These are phyloP conservation scores for Quercus variabilis DNA, from an alignment of 306 rosid genomes.

Conservation along the genomic window DNA sequence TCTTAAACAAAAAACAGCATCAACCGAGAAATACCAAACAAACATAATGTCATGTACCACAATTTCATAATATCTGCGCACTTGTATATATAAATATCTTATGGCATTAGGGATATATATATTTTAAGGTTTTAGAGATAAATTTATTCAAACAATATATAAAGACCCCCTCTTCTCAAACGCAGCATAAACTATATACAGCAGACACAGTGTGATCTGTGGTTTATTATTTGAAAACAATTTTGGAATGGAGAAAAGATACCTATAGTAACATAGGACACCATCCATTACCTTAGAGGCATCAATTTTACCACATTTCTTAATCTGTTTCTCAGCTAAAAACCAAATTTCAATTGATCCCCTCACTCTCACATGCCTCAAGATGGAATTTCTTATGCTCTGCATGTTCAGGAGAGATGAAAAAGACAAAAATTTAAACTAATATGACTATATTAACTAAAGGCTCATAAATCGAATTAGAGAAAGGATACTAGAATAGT, in stretches of 20 bases:
- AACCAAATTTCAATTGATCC: conserved; percentile 32
- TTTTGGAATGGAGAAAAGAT: conserved; percentile 1
- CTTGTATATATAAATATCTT: no score
- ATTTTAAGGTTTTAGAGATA: no score
- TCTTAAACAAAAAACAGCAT: no score
- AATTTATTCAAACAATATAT: no score
- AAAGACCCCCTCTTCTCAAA: no score
- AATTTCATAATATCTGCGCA: no score
- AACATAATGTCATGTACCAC: no score
- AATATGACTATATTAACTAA: background rate
- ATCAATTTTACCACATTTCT: conserved; percentile 53
- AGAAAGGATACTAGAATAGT: background rate
- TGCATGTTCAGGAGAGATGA: conserved; percentile 44
- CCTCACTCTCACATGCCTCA: conserved; percentile 37
- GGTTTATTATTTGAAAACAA: background rate
- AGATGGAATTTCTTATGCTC: conserved; percentile 54
- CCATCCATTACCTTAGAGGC: conserved; percentile 50
- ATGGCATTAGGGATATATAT: no score
- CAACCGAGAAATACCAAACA: no score
- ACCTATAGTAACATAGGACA: background rate
- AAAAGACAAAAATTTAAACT: background rate
- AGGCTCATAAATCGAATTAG: background rate
- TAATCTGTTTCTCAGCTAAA: conserved; percentile 30
- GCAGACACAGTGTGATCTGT: background rate
- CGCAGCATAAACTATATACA: background rate